These are phyloP conservation scores for Silene uniflora DNA, from an alignment of 148 eudicot species.

Conservation along the genomic window DNA sequence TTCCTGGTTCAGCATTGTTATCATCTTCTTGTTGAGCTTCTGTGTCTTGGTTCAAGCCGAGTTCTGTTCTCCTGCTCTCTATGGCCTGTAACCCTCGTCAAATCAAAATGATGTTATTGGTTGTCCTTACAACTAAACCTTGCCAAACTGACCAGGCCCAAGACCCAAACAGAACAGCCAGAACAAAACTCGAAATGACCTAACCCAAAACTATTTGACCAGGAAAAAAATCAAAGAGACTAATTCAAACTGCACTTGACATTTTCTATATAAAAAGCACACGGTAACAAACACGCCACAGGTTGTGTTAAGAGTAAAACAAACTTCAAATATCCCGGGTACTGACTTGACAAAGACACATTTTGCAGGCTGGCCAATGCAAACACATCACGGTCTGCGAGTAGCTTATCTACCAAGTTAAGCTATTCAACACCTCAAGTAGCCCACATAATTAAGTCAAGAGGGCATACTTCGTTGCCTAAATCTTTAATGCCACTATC, in stretches of 20 bases:
- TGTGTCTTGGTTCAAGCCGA: slow-evolving; percentile 13
- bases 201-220: not conserved
- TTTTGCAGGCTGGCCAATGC: not conserved
- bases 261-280: too few species aligned
- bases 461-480: too few species aligned
- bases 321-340: not conserved
- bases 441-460: too few species aligned
- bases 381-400: not conserved
- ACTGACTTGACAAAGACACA: not conserved
- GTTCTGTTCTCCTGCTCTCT: slow-evolving; percentile 58
- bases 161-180: too few species aligned
- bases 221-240: not conserved
- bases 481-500: too few species aligned
- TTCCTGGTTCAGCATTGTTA: slow-evolving; percentile 18
- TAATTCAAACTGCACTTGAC: too few species aligned
- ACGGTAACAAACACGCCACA: too few species aligned
- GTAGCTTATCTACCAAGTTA: not conserved
- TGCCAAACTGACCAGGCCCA: too few species aligned
- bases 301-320: not conserved
- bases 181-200: too few species aligned
- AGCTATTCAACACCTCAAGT: too few species aligned
- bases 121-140: not conserved
- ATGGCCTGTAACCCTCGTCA: slow-evolving; percentile 41
- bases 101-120: not conserved
- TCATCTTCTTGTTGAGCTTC: slow-evolving; percentile 17